Percentiles rank a stretch among this genome's conserved stretches.
These are phyloP conservation scores for Gaultheria prostrata DNA, from an alignment of 148 eudicot species.

Conservation along the genomic window DNA sequence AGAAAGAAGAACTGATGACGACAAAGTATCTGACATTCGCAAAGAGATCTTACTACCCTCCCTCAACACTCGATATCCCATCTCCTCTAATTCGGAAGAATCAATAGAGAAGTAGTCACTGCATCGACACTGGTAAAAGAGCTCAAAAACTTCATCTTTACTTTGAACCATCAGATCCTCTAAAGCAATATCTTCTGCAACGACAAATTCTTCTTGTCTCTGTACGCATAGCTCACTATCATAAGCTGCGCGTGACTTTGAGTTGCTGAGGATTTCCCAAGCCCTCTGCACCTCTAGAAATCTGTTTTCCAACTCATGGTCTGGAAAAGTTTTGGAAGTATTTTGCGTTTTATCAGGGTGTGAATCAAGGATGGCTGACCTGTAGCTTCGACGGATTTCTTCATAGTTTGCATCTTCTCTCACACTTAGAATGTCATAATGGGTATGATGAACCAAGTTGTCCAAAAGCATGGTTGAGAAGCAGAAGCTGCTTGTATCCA, in stretches of 20 bases:
- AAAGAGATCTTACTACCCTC: constrained; percentile 39
- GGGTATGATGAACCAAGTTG: constrained; percentile 40
- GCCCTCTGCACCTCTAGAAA: constrained; percentile 75
- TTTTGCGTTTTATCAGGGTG: constrained; percentile 70
- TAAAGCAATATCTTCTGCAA: constrained; percentile 59
- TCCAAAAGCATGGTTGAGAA: constrained; percentile 17
- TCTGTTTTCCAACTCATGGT: constrained; percentile 26
- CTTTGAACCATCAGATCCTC: constrained; percentile 55
- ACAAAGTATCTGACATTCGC: constrained; percentile 22
- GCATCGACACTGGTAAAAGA: constrained; percentile 64
- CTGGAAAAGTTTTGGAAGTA: constrained; percentile 20
- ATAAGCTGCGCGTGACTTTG: constrained; percentile 56
- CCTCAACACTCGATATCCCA: constrained; percentile 54
- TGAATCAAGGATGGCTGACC: constrained; percentile 55
- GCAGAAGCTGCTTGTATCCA: constrained; percentile 2
- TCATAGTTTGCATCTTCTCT: constrained; percentile 70
- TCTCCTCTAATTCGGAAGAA: constrained; percentile 65
- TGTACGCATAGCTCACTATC: constrained; percentile 46
- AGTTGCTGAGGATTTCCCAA: constrained; percentile 77
- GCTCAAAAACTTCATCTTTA: constrained; percentile 37
- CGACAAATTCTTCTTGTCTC: constrained; percentile 38
- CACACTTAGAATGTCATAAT: constrained; percentile 62
- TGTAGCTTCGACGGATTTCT: constrained; percentile 67
- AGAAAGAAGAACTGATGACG: constrained; percentile 57
- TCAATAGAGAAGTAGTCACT: constrained; percentile 71